phyloP scores from a whole-genome alignment of 1,284 basidiomycete species.

The Rhodofomes roseus region DNA sequence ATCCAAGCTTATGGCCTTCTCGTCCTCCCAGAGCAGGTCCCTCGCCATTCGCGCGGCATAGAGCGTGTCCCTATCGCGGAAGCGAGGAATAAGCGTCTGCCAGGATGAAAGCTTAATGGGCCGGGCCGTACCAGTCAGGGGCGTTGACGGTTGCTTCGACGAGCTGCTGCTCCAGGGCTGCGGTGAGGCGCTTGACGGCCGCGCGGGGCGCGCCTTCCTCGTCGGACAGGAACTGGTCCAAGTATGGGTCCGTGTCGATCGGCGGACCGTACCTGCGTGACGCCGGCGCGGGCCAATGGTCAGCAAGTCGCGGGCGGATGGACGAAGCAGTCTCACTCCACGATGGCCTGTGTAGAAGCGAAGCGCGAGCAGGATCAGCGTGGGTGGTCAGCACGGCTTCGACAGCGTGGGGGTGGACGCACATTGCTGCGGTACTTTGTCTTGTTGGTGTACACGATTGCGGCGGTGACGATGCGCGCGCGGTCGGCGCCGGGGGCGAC shows the following conservation, averaged over 20 bases:
- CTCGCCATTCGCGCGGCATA: constrained; percentile 86
- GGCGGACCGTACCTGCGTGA: constrained; percentile 72
- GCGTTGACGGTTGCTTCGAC: constrained; percentile 84
- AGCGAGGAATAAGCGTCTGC: constrained; percentile 1
- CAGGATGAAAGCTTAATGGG: not conserved
- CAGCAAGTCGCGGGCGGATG: not conserved
- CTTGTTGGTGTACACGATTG: constrained; percentile 94
- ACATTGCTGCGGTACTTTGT: constrained; percentile 86
- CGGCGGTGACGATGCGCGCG: constrained; percentile 72
- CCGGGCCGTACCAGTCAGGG: constrained; percentile 75
- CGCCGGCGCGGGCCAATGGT: not conserved
- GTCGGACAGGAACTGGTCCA: constrained; percentile 71
- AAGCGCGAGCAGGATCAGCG: constrained; percentile 5
- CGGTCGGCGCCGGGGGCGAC: constrained; percentile 35
- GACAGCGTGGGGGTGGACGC: constrained; percentile 26
- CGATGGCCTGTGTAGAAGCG: constrained; percentile 54
- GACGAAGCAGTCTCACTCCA: constrained; percentile 48
- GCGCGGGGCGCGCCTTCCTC: constrained; percentile 67
- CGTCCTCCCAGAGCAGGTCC: constrained; percentile 84
- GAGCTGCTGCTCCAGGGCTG: constrained; percentile 67
- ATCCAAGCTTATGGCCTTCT: constrained; percentile 69
- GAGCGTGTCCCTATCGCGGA: constrained; percentile 70
- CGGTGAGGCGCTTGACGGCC: constrained; percentile 88
- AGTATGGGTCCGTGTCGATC: constrained; percentile 73
- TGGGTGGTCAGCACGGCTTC: not conserved